Percentiles rank a stretch among this genome's conserved stretches.
These are phyloP conservation scores for Malassezia yamatoensis DNA, from an alignment of 1,284 basidiomycete genomes.

Conservation along the genomic window DNA sequence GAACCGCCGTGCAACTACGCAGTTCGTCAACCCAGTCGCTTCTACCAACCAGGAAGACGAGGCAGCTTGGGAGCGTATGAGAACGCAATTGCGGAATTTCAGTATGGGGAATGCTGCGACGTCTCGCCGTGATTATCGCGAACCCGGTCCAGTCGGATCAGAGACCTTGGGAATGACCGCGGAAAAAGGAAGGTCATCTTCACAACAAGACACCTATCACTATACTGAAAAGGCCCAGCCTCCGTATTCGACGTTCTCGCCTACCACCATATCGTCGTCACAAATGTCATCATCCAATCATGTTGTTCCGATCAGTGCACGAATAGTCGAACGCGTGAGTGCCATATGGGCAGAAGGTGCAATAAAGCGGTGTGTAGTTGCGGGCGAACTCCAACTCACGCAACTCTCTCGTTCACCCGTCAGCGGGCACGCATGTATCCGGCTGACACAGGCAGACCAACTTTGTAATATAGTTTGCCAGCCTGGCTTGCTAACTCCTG, in stretches of 20 bases:
- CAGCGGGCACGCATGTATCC: constrained; percentile 39
- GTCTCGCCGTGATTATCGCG: constrained; percentile 12
- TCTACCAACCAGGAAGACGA: constrained; percentile 51
- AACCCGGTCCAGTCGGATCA: not conserved
- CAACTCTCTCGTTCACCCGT: constrained; percentile 17
- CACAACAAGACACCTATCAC: not conserved
- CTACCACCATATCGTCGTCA: not conserved
- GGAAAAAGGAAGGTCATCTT: not conserved
- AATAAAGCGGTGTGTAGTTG: constrained; percentile 51
- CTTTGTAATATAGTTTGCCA: constrained; percentile 54
- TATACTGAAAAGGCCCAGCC: not conserved
- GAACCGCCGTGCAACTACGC: constrained; percentile 24
- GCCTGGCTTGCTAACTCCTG: constrained; percentile 49
- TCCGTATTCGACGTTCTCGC: not conserved
- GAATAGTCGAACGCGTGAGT: constrained; percentile 50
- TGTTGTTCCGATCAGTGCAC: not conserved
- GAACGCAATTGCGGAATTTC: constrained; percentile 49
- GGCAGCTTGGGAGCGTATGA: constrained; percentile 52
- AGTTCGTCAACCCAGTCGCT: constrained; percentile 50
- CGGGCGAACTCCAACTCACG: constrained; percentile 51
- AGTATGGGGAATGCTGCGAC: not conserved
- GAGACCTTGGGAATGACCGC: not conserved
- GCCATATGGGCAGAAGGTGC: constrained; percentile 50
- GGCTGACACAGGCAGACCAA: constrained; percentile 50
- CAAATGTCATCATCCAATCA: not conserved